phyloP scores from a whole-genome alignment of 2,329 filamentous ascomycete genomes.

The Hymenoscyphus albidus region DNA sequence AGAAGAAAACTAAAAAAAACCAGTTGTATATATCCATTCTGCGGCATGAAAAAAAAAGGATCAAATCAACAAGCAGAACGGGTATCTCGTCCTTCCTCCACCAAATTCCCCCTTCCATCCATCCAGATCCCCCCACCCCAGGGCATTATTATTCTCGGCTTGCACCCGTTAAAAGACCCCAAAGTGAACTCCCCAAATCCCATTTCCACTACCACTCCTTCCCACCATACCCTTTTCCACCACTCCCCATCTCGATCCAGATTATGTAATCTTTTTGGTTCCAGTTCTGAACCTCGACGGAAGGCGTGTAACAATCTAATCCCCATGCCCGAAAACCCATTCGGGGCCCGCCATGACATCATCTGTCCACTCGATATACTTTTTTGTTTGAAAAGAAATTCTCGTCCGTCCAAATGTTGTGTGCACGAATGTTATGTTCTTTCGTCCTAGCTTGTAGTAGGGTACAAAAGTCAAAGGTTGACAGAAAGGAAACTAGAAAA shows the following conservation, averaged over 20 bases:
- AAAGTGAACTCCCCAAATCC: background rate
- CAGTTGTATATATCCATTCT: background rate
- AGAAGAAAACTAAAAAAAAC: too few species aligned
- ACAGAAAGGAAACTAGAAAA: conserved; percentile 10
- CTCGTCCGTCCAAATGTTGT: background rate
- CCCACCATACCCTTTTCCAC: background rate
- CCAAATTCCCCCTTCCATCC: background rate
- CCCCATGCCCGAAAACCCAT: background rate
- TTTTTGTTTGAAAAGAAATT: background rate
- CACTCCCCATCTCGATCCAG: background rate
- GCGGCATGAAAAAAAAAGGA: background rate
- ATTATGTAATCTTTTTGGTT: background rate
- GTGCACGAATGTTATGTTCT: conserved; percentile 1
- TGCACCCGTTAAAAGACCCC: background rate
- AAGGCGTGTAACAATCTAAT: background rate
- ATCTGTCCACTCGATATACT: background rate
- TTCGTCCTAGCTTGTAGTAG: background rate
- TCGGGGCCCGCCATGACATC: background rate
- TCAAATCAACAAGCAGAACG: background rate
- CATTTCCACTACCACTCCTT: background rate
- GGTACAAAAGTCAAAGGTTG: background rate
- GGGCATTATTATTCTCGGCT: background rate
- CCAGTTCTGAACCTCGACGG: conserved; percentile 1
- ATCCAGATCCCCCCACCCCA: background rate
- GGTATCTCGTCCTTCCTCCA: conserved; percentile 2